Evolutionary conservation across 2,329 filamentous ascomycete species (phyloP).

Genomic region (Fusarium sp.): DNA sequence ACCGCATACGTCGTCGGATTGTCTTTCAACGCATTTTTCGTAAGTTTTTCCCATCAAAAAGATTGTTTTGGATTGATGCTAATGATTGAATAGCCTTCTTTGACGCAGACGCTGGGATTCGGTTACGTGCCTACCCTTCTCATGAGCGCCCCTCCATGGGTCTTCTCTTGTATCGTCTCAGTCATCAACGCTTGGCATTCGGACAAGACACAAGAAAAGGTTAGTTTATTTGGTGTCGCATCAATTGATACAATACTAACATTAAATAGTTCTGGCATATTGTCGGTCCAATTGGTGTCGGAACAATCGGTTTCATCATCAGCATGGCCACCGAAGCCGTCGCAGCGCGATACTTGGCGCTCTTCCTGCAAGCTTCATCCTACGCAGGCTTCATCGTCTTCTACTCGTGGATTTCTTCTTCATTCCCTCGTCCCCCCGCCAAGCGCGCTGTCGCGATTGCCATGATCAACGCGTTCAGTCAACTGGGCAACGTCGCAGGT

Average conservation of each 20-base stretch:
- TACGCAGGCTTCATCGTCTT: constrained; percentile 70
- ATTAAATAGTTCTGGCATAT: constrained; percentile 66
- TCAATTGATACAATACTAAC: constrained; percentile 1
- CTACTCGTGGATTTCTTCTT: constrained; percentile 68
- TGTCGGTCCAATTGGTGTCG: constrained; percentile 61
- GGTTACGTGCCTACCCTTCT: constrained; percentile 63
- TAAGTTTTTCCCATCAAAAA: too few relatives aligned
- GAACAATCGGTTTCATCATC: constrained; percentile 68
- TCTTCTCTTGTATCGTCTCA: constrained; percentile 68
- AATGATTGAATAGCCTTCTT: constrained; percentile 50
- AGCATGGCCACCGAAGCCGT: constrained; percentile 67
- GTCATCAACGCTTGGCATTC: constrained; percentile 66
- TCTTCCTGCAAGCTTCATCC: constrained; percentile 68
- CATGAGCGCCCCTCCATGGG: constrained; percentile 68
- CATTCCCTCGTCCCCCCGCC: constrained; percentile 67
- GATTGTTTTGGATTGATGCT: neutral
- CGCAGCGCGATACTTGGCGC: constrained; percentile 68
- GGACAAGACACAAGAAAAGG: constrained; percentile 65
- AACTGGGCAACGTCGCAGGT: constrained; percentile 69
- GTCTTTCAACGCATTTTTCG: constrained; percentile 69
- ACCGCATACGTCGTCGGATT: constrained; percentile 69
- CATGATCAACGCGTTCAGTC: constrained; percentile 68
- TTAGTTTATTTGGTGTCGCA: constrained; percentile 35
- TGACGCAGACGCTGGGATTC: constrained; percentile 66
- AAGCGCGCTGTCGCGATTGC: constrained; percentile 71